Percentiles rank a stretch among this genome's conserved stretches.
phyloP scores from a whole-genome alignment of 2,329 filamentous ascomycete species.

The Aaosphaeria pasadenensis region DNA sequence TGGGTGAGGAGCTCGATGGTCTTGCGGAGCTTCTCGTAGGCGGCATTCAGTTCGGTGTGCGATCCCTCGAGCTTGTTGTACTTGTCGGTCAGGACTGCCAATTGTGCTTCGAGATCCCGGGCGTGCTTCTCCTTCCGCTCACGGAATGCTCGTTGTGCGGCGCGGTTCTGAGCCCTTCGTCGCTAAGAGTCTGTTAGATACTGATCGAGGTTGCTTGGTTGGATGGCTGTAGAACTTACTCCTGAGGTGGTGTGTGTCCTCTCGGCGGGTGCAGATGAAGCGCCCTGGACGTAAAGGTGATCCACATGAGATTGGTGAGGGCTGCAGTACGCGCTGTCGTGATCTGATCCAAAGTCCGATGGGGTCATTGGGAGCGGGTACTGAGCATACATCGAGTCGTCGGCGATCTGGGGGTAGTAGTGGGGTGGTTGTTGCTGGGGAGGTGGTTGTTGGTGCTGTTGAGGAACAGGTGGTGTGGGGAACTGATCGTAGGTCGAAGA shows the following conservation, averaged over 20 bases:
- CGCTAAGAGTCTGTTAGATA: slow-evolving; percentile 39
- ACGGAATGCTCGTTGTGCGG: slow-evolving; percentile 60
- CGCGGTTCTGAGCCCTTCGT: slow-evolving; percentile 59
- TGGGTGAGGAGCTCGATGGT: slow-evolving; percentile 37
- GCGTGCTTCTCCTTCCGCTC: slow-evolving; percentile 65
- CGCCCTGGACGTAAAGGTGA: slow-evolving; percentile 15
- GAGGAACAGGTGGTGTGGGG: slow-evolving; percentile 9
- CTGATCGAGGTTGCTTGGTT: background rate
- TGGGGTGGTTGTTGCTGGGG: slow-evolving; percentile 18
- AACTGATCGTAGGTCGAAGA: slow-evolving; percentile 38
- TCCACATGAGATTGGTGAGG: slow-evolving; percentile 28
- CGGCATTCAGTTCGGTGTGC: slow-evolving; percentile 43
- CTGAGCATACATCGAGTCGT: slow-evolving; percentile 29
- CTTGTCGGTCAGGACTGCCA: slow-evolving; percentile 53
- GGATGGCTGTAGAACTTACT: slow-evolving; percentile 16
- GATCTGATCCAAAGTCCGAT: slow-evolving; percentile 38
- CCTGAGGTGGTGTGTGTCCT: slow-evolving; percentile 38
- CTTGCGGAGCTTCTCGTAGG: slow-evolving; percentile 41
- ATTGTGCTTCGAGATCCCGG: slow-evolving; percentile 58
- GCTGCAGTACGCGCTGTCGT: slow-evolving; percentile 39
- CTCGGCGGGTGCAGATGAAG: slow-evolving; percentile 20
- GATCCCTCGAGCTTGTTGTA: slow-evolving; percentile 56
- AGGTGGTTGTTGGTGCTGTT: no score
- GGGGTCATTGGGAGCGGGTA: slow-evolving; percentile 39
- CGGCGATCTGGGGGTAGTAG: slow-evolving; percentile 32